Conservation (phyloP, 257 asterid genomes). For the Buddleja alternifolia region DNA sequence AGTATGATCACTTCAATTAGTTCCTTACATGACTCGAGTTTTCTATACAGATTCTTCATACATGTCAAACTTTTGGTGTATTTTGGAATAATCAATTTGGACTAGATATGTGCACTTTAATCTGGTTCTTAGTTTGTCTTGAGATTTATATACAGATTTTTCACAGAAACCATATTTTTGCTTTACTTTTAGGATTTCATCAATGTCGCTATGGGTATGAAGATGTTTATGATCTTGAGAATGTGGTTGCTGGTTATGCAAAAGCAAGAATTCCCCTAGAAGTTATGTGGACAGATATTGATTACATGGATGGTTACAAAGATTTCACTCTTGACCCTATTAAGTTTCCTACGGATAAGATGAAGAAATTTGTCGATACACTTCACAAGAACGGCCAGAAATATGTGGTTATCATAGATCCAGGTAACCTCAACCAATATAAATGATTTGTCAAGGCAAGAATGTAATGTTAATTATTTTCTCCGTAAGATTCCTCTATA, state of each 20-base stretch:
- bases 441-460: background rate
- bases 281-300: constrained; percentile 94
- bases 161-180: background rate
- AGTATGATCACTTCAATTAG: background rate
- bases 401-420: constrained; percentile 82
- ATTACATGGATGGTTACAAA: constrained; percentile 88
- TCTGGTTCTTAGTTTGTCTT: constrained; percentile 1
- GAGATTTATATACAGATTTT: background rate
- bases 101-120: background rate
- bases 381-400: constrained; percentile 75
- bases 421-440: constrained; percentile 49
- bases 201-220: constrained; percentile 87
- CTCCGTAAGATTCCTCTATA: background rate
- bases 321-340: constrained; percentile 91
- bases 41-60: no score
- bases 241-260: constrained; percentile 71
- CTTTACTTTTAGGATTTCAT: constrained; percentile 66
- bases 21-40: background rate
- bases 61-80: no score
- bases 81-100: no score
- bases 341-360: constrained; percentile 58
- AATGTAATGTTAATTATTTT: background rate
- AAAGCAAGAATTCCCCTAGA: constrained; percentile 83
- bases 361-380: constrained; percentile 55
- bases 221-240: constrained; percentile 62